Base-by-base conservation (phyloP, 805 yeast genomes). In the Kodamaea fukazawae region DNA sequence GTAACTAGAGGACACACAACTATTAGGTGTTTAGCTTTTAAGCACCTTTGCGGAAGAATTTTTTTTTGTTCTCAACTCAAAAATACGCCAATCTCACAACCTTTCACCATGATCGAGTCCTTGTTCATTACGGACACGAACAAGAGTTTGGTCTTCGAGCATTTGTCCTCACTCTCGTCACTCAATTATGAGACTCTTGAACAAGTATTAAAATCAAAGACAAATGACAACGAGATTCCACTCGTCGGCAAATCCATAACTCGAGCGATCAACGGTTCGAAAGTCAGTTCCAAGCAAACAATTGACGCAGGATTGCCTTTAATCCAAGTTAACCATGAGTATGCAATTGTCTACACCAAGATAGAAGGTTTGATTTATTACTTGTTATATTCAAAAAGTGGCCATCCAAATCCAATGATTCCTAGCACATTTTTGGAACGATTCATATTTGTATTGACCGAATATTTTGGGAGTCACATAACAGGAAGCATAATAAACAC, bases 401-500 rank as follows among this genome's bases (percentile, higher is more conserved):
- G 18, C 29, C 26, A 36, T 2, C 41, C 54, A 23, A 76, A 79
- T 32, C 83, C 86, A 1, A 50, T 77, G 38, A 57, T 73, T n/a
- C 79, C 86, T 1, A 69, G 71, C 43, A 72, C 72, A 16, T 75
- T 85, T 41, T 57, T 81, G 15, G 63, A 67, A 18, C 59, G 72
- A 20, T 57, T 86, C 15, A 65, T 80, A 10, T 71, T 60, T 13
- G 72, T 72, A 0, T 65, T 86, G 47, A 64, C 70, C 34, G 80
- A 76, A 40, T 86, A 80, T 57, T 82, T 86, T 30, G 74, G 74
- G 15, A 42, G 59, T 2, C 81, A 81, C 2, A 54, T 89, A 22
- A 71, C 78, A 2, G 59, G 77, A 1, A 54, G 74, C 17, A 83
- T 81, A 48, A 62, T 93, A 8, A 81, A 76, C 39, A 75, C 83